Conservation (phyloP, 1,139 yeast species). For the Dujonia santamariae region DNA sequence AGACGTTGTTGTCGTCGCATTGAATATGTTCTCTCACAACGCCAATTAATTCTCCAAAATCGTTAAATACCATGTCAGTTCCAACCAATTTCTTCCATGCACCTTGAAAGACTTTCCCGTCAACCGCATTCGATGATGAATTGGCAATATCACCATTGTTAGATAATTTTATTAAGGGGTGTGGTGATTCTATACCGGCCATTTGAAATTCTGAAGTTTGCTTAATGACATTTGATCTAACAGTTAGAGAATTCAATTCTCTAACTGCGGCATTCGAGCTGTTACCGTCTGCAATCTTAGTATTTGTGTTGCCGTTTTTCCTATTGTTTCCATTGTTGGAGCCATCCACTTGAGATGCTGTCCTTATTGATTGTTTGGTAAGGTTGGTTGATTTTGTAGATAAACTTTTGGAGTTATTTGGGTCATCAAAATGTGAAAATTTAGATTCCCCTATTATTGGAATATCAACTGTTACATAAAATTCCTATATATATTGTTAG, state of each 20-base stretch:
- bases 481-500: constrained; percentile 30
- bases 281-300: constrained; percentile 10
- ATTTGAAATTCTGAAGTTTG: constrained; percentile 44
- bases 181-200: constrained; percentile 30
- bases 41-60: constrained; percentile 51
- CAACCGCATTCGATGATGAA: constrained; percentile 26
- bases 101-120: constrained; percentile 62
- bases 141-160: constrained; percentile 31
- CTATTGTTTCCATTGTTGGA: background rate
- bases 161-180: constrained; percentile 38
- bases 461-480: constrained; percentile 41
- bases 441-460: constrained; percentile 31
- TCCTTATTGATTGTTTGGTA: constrained; percentile 4
- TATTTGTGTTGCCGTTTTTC: background rate
- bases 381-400: constrained; percentile 8
- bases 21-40: constrained; percentile 39
- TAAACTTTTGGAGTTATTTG: constrained; percentile 2
- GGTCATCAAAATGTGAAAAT: constrained; percentile 8
- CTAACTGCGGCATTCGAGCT: constrained; percentile 6
- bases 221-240: constrained; percentile 25
- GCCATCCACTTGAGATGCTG: background rate
- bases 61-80: constrained; percentile 68
- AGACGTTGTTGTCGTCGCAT: constrained; percentile 27
- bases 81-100: constrained; percentile 80
- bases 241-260: constrained; percentile 8